Conservation (phyloP, 83 land plant genomes). For the Diphasiastrum complanatum region DNA sequence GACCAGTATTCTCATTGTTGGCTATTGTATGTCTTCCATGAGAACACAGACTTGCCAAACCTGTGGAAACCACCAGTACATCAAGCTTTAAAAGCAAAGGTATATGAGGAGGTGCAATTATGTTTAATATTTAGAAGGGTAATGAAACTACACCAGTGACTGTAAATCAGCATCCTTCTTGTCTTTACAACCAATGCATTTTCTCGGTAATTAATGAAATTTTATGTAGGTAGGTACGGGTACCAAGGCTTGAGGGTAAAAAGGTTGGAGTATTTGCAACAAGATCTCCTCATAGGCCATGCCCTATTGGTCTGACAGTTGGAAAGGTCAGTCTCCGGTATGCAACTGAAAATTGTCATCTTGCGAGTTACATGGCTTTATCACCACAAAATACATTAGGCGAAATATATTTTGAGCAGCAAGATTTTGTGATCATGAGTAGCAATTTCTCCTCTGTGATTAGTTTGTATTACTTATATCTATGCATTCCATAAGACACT, state of each 20-base stretch:
- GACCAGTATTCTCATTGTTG: constrained; percentile 91
- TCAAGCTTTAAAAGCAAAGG: constrained; percentile 90
- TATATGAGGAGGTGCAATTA: neutral
- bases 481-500: too few relatives aligned
- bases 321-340: constrained; percentile 58
- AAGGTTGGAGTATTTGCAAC: constrained; percentile 92
- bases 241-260: constrained; percentile 85
- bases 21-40: constrained; percentile 88
- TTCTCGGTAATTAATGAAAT: neutral
- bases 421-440: too few relatives aligned
- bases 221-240: constrained; percentile 68
- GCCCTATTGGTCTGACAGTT: constrained; percentile 94
- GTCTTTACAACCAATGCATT: too few relatives aligned
- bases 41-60: constrained; percentile 84
- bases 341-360: neutral
- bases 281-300: constrained; percentile 94
- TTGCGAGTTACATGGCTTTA: too few relatives aligned
- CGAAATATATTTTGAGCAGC: too few relatives aligned
- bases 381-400: too few relatives aligned
- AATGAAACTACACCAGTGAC: neutral
- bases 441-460: too few relatives aligned
- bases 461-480: too few relatives aligned
- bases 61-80: constrained; percentile 72
- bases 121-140: neutral
- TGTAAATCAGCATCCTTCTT: neutral